These are phyloP conservation scores for Discostella pseudostelligera DNA, from an alignment of 108 stramenopile genomes.

Conservation along the genomic window DNA sequence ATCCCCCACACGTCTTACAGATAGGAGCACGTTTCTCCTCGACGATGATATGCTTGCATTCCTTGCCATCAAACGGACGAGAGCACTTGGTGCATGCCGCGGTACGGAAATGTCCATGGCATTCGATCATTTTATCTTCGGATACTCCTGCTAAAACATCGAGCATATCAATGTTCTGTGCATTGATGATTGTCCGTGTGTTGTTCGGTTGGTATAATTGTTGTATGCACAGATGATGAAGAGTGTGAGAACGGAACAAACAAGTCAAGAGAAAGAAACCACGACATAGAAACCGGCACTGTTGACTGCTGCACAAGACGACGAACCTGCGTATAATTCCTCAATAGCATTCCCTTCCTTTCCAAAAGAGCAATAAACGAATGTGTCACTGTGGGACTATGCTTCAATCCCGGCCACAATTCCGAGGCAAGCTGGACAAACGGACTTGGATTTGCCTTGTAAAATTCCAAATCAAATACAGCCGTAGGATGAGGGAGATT, in stretches of 20 bases:
- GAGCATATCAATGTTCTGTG: conserved; percentile 91
- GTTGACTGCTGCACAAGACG: too few relatives aligned
- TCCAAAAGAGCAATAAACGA: conserved; percentile 83
- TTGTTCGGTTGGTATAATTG: neutral
- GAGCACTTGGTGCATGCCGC: conserved; percentile 65
- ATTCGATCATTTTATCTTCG: conserved; percentile 82
- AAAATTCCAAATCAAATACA: conserved; percentile 91
- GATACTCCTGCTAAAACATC: conserved; percentile 82
- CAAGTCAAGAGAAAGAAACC: neutral
- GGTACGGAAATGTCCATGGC: conserved; percentile 90
- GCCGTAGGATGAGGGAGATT: conserved; percentile 89
- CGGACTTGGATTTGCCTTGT: conserved; percentile 64
- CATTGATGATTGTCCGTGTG: too few relatives aligned
- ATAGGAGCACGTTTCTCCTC: conserved; percentile 52
- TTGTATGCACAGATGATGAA: neutral
- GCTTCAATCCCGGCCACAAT: conserved; percentile 82
- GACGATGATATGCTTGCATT: conserved; percentile 64
- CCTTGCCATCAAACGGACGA: conserved; percentile 43
- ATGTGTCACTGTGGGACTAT: conserved; percentile 88
- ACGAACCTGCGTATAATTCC: conserved; percentile 81
- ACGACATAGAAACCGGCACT: too few relatives aligned
- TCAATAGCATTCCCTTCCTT: conserved; percentile 69
- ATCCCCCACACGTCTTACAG: conserved; percentile 72
- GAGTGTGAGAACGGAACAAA: neutral
- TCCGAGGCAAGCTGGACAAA: conserved; percentile 76